A percentile compares a stretch with the other conserved stretches of the same genome.
Evolutionary conservation across 345 rosid species (phyloP).

Genomic region (Ceriops tagal): DNA sequence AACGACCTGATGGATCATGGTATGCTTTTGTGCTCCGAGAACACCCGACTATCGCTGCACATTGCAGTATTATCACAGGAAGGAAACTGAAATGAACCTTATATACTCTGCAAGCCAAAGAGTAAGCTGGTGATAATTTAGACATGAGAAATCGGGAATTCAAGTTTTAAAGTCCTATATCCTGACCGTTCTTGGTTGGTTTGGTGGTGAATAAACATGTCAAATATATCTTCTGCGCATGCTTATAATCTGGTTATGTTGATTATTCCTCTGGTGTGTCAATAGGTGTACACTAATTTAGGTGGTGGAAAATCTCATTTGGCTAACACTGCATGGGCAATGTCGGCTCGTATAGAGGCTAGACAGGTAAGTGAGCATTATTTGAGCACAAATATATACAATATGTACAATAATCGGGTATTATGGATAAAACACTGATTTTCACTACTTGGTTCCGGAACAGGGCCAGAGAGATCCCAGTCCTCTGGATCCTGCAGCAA

Average conservation of each 20-base stretch:
- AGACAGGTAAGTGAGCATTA: constrained; percentile 35
- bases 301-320: constrained; percentile 34
- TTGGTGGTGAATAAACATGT: no score
- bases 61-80: no score
- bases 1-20: constrained; percentile 70
- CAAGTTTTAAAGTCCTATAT: no score
- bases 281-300: constrained; percentile 41
- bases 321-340: constrained; percentile 47
- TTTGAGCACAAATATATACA: not conserved
- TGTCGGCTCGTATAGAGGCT: constrained; percentile 49
- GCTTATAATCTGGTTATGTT: not conserved
- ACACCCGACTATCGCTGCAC: no score
- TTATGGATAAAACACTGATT: no score
- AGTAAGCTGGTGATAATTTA: no score
- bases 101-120: no score
- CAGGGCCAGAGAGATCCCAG: constrained; percentile 12
- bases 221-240: no score
- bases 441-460: not conserved
- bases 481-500: constrained; percentile 20
- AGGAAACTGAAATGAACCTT: no score
- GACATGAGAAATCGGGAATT: no score
- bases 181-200: no score
- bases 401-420: not conserved
- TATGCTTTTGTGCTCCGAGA: constrained; percentile 7
- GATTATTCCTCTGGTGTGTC: not conserved